These are phyloP conservation scores for Stentor coeruleus DNA, from an alignment of 73 alveolate species.

Conservation along the genomic window DNA sequence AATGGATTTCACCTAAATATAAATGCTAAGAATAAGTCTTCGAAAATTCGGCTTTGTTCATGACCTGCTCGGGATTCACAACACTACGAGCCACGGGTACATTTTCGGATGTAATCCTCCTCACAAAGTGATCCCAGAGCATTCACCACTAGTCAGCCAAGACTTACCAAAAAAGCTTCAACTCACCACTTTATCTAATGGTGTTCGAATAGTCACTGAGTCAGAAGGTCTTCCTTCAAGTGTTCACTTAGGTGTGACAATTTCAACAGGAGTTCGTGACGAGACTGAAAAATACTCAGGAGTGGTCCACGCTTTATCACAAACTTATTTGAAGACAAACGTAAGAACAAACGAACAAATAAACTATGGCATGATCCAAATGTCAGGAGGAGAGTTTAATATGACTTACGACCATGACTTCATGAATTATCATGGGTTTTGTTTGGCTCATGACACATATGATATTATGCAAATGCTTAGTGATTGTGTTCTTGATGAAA, in stretches of 20 bases:
- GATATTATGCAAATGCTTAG: conserved; percentile 69
- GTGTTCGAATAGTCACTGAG: conserved; percentile 78
- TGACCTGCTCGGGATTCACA: not conserved
- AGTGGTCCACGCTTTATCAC: conserved; percentile 56
- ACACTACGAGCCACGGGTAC: not conserved
- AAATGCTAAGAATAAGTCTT: not conserved
- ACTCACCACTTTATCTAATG: conserved; percentile 65
- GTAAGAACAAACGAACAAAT: conserved; percentile 74
- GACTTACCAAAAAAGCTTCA: conserved; percentile 48
- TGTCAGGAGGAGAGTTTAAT: conserved; percentile 77
- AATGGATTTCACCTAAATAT: too few relatives aligned
- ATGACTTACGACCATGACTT: conserved; percentile 76
- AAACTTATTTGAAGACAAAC: conserved; percentile 65
- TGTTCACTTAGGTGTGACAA: conserved; percentile 70
- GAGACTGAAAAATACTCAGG: conserved; percentile 79
- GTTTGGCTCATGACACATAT: conserved; percentile 70
- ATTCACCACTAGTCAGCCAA: conserved; percentile 36
- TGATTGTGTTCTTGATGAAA: conserved; percentile 70
- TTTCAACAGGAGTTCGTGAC: conserved; percentile 81
- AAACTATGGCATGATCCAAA: conserved; percentile 76
- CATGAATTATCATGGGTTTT: conserved; percentile 64
- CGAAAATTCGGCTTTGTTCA: not conserved
- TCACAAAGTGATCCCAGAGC: conserved; percentile 29
- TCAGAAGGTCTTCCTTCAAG: conserved; percentile 64
- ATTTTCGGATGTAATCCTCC: not conserved